Evolutionary conservation across 176 grass and related monocot species (phyloP).

Genomic region (Zoysia japonica): DNA sequence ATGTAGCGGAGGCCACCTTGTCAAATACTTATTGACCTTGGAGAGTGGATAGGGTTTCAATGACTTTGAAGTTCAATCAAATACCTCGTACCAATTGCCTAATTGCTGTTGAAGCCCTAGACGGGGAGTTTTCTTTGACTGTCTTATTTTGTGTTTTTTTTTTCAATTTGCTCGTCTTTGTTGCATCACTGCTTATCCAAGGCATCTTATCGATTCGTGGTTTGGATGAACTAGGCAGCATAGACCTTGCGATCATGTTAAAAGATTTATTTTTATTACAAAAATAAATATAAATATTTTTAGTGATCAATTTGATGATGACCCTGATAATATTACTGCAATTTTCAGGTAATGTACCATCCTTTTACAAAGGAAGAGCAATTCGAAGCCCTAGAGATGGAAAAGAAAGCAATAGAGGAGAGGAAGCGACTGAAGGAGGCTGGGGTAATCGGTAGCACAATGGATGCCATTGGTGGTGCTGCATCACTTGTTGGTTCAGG

Average conservation of each 20-base stretch:
- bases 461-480: conserved; percentile 89
- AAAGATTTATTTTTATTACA: background rate
- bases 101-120: background rate
- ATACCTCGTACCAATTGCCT: background rate
- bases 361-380: conserved; percentile 85
- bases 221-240: conserved; percentile 1
- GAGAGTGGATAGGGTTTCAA: background rate
- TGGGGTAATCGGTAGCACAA: conserved; percentile 86
- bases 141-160: background rate
- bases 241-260: background rate
- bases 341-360: conserved; percentile 66
- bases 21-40: background rate
- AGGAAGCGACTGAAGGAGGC: conserved; percentile 80
- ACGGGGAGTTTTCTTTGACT: background rate
- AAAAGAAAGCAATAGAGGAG: conserved; percentile 79
- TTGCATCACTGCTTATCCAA: background rate
- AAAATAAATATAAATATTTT: background rate
- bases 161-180: background rate
- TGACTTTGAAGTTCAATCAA: background rate
- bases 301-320: background rate
- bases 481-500: conserved; percentile 82
- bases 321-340: conserved; percentile 14
- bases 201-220: background rate
- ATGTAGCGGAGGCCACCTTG: background rate
- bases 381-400: conserved; percentile 57